Conservation (phyloP, 305 asterid species). For the Rubia peregrina region DNA sequence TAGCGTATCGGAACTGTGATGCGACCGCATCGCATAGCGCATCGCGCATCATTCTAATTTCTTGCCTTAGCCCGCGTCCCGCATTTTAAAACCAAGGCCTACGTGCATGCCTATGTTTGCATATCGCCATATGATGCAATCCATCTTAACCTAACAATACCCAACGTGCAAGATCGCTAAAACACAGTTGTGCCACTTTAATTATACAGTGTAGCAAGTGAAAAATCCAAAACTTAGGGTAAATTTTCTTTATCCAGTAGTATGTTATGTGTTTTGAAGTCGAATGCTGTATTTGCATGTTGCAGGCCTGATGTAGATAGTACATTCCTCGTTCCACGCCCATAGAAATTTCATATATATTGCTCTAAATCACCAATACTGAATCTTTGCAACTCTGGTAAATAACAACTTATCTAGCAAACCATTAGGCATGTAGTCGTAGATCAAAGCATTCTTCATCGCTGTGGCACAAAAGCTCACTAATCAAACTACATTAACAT, state of each 20-base stretch:
- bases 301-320: background rate
- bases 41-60: no score
- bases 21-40: background rate
- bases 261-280: constrained; percentile 1
- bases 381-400: background rate
- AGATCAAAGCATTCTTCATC: background rate
- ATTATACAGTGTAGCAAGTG: background rate
- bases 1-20: no score
- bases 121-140: background rate
- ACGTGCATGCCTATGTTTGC: background rate
- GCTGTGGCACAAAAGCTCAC: background rate
- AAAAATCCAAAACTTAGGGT: background rate
- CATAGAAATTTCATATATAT: background rate
- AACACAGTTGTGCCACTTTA: background rate
- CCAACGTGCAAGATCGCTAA: background rate
- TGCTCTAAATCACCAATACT: background rate
- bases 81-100: no score
- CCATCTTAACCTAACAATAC: background rate
- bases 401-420: background rate
- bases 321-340: background rate
- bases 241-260: background rate
- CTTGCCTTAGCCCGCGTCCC: no score
- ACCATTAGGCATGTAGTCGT: background rate
- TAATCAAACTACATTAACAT: background rate
- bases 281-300: constrained; percentile 3